These are phyloP conservation scores for Jatropha podagrica DNA, from an alignment of 441 rosid genomes.

Conservation along the genomic window DNA sequence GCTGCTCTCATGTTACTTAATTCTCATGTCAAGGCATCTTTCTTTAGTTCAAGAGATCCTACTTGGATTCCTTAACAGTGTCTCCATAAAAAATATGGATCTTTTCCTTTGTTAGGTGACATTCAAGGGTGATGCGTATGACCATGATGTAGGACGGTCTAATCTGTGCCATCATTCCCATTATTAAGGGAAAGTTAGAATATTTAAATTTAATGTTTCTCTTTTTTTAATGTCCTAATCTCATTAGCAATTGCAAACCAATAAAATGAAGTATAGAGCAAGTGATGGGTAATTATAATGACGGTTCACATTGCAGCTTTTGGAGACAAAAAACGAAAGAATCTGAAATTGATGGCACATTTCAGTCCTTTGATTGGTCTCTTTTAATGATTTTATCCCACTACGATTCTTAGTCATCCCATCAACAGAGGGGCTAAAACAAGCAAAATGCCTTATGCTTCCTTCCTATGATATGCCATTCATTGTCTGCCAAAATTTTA, in stretches of 20 bases:
- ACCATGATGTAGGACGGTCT: constrained; percentile 1
- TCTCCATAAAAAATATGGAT: neutral
- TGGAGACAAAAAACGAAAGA: neutral
- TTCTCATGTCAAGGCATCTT: constrained; percentile 58
- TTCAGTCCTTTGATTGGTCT: neutral
- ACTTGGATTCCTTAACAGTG: constrained; percentile 53
- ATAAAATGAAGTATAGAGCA: neutral
- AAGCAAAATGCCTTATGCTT: neutral
- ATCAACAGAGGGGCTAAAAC: too few species aligned
- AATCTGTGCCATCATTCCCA: neutral
- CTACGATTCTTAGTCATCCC: too few species aligned
- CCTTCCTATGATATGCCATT: too few species aligned
- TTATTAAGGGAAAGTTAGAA: neutral
- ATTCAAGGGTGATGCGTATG: neutral
- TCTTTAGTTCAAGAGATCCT: constrained; percentile 83
- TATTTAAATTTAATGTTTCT: neutral
- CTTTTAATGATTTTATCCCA: too few species aligned
- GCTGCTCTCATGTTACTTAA: constrained; percentile 61
- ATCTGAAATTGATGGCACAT: neutral
- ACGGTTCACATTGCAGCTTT: neutral
- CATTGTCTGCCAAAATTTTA: too few species aligned
- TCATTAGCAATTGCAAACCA: neutral
- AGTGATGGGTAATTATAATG: neutral
- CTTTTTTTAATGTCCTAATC: neutral
- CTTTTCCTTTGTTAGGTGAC: neutral